phyloP scores from a whole-genome alignment of 495 filamentous ascomycete species.

The Neurospora terricola region DNA sequence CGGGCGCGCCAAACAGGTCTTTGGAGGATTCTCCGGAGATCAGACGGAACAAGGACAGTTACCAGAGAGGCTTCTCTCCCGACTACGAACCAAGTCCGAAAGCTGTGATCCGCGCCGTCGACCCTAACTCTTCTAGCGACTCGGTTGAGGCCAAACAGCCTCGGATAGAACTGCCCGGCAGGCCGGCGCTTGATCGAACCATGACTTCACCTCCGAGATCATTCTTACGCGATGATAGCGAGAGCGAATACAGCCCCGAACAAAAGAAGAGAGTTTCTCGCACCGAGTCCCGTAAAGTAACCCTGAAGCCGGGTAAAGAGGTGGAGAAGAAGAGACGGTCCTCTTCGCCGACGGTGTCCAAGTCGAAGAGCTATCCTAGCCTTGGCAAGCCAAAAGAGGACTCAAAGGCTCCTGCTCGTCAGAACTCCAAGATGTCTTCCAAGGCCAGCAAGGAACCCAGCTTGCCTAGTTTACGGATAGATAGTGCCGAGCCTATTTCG shows the following conservation, averaged over 20 bases:
- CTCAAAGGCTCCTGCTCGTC: slow-evolving; percentile 6
- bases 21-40: background rate
- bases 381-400: slow-evolving; percentile 13
- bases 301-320: slow-evolving; percentile 12
- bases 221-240: slow-evolving; percentile 29
- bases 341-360: slow-evolving; percentile 23
- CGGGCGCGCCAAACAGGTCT: background rate
- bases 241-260: slow-evolving; percentile 25
- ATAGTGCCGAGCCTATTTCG: slow-evolving; percentile 22
- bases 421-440: slow-evolving; percentile 17
- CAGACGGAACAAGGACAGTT: background rate
- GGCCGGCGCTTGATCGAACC: slow-evolving; percentile 7
- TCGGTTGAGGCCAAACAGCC: background rate
- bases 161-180: slow-evolving; percentile 10
- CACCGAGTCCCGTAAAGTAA: slow-evolving; percentile 6
- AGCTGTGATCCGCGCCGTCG: slow-evolving; percentile 49
- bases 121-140: slow-evolving; percentile 19
- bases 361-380: slow-evolving; percentile 25
- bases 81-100: slow-evolving; percentile 52
- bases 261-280: slow-evolving; percentile 9
- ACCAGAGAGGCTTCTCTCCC: slow-evolving; percentile 48
- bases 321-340: slow-evolving; percentile 13
- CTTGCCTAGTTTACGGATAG: slow-evolving; percentile 27
- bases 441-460: slow-evolving; percentile 37
- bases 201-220: slow-evolving; percentile 20